phyloP scores from a whole-genome alignment of 495 filamentous ascomycete genomes.

The Tetracladium marchalianum region DNA sequence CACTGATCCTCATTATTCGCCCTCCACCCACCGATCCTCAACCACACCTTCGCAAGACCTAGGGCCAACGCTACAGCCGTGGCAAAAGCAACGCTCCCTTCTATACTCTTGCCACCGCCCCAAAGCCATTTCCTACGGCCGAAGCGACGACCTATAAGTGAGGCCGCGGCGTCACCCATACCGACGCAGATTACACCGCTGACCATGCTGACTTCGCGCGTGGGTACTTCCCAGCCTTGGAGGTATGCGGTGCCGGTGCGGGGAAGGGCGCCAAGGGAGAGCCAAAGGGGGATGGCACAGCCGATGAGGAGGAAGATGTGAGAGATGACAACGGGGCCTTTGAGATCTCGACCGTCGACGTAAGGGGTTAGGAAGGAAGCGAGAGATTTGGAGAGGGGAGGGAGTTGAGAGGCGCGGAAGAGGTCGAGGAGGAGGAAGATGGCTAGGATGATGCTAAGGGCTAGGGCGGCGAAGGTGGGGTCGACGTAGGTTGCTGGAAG shows the following conservation, averaged over 20 bases:
- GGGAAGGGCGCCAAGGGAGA: constrained; percentile 59
- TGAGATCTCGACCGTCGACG: constrained; percentile 86
- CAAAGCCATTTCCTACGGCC: constrained; percentile 89
- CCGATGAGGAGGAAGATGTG: constrained; percentile 95
- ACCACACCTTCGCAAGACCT: constrained; percentile 61
- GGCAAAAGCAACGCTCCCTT: constrained; percentile 82
- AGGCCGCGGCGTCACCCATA: constrained; percentile 92
- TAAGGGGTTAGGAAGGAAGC: constrained; percentile 84
- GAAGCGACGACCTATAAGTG: constrained; percentile 77
- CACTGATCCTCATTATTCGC: constrained; percentile 27
- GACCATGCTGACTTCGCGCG: constrained; percentile 74
- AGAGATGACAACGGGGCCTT: constrained; percentile 86
- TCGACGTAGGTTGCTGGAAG: constrained; percentile 78
- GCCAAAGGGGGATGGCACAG: constrained; percentile 92
- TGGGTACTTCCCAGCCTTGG: constrained; percentile 60
- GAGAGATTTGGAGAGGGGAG: constrained; percentile 73
- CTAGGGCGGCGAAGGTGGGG: constrained; percentile 70
- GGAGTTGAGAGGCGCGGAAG: constrained; percentile 81
- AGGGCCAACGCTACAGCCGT: constrained; percentile 68
- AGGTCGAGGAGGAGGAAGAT: constrained; percentile 84
- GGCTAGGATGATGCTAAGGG: constrained; percentile 61
- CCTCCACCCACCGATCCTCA: constrained; percentile 63
- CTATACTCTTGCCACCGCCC: constrained; percentile 91
- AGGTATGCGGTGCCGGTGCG: constrained; percentile 42
- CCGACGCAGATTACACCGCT: constrained; percentile 89